Evolutionary conservation across 1,284 basidiomycete genomes (phyloP).

Genomic region (Irpex sp.): DNA sequence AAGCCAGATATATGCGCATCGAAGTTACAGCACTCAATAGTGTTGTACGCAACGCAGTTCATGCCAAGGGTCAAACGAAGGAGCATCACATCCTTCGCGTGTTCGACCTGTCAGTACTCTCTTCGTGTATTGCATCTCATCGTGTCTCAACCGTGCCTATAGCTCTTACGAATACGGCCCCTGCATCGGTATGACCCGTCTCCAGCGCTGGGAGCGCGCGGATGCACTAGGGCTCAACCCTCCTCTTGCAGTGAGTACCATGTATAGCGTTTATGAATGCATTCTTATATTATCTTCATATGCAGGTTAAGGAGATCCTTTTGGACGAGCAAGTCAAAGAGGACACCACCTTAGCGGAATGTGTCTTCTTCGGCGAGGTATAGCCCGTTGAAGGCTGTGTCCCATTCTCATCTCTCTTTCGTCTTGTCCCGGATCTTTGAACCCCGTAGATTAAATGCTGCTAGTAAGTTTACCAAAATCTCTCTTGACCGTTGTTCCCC

Average conservation of each 20-base stretch:
- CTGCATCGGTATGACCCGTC: constrained; percentile 74
- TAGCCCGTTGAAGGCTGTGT: constrained; percentile 19
- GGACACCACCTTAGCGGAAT: constrained; percentile 39
- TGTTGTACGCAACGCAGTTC: constrained; percentile 37
- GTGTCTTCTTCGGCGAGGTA: constrained; percentile 43
- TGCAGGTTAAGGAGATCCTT: constrained; percentile 72
- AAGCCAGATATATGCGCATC: neutral
- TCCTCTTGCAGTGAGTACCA: constrained; percentile 62
- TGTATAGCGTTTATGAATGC: constrained; percentile 3
- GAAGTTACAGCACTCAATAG: neutral
- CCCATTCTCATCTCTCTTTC: neutral
- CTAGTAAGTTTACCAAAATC: too few species aligned
- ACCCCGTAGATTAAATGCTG: neutral
- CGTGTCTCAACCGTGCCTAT: constrained; percentile 2
- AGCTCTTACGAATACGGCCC: constrained; percentile 83
- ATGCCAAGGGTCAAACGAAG: constrained; percentile 53
- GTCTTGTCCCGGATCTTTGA: neutral
- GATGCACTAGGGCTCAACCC: constrained; percentile 77
- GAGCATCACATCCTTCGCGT: constrained; percentile 71
- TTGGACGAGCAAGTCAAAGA: constrained; percentile 47
- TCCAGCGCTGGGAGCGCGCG: constrained; percentile 89
- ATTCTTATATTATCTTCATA: neutral
- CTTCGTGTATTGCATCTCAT: neutral
- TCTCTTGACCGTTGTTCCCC: too few species aligned
- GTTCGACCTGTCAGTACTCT: constrained; percentile 65